phyloP scores from a whole-genome alignment of 768 basidiomycete species.

The Lactarius tabidus region DNA sequence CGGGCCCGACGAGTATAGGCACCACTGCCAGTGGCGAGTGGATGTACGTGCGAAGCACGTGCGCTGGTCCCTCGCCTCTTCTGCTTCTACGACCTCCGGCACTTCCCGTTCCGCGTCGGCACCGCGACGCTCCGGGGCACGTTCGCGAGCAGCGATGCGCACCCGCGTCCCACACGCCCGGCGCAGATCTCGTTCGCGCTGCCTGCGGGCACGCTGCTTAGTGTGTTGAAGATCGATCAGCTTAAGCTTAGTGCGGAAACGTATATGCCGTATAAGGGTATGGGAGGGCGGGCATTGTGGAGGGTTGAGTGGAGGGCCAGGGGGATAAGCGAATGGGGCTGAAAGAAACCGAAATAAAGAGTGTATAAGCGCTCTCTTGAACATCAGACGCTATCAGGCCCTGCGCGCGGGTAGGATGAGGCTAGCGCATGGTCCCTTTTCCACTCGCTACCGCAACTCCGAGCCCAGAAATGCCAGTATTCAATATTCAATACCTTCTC shows the following conservation, averaged over 20 bases:
- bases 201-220: constrained; percentile 58
- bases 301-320: constrained; percentile 56
- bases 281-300: constrained; percentile 64
- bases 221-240: constrained; percentile 80
- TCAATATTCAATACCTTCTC: too few relatives aligned
- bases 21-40: constrained; percentile 65
- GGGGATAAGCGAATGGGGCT: background rate
- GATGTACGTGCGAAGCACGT: constrained; percentile 61
- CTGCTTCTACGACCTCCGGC: constrained; percentile 41
- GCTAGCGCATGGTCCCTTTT: too few relatives aligned
- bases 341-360: too few relatives aligned
- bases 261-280: constrained; percentile 92
- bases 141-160: constrained; percentile 29
- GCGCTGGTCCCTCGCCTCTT: constrained; percentile 69
- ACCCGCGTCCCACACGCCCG: constrained; percentile 68
- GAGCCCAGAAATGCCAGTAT: too few relatives aligned
- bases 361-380: background rate
- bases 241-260: constrained; percentile 72
- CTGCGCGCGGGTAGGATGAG: too few relatives aligned
- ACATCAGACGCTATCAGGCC: too few relatives aligned
- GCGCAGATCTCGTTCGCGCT: constrained; percentile 71
- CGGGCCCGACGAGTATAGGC: constrained; percentile 66
- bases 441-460: too few relatives aligned
- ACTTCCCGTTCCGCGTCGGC: constrained; percentile 50
- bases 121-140: constrained; percentile 47